Conservation (phyloP, 2,329 filamentous ascomycete genomes). For the Talaromyces funiculosus region DNA sequence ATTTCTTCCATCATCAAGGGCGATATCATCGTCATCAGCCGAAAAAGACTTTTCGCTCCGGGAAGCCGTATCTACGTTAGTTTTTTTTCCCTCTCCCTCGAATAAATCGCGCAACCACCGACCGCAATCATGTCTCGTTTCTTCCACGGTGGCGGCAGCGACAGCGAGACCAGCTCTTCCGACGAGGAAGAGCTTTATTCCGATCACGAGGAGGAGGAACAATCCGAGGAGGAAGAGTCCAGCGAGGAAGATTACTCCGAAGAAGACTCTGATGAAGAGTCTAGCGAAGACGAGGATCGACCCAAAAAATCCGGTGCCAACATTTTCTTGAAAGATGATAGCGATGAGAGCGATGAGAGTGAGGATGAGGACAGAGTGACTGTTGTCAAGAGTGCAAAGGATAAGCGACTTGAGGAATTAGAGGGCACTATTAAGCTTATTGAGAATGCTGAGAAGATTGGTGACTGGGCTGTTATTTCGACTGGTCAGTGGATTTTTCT, state of each 20-base stretch:
- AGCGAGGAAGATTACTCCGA: slow-evolving; percentile 49
- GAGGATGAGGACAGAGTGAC: slow-evolving; percentile 81
- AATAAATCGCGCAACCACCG: slow-evolving; percentile 6
- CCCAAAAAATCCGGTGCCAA: slow-evolving; percentile 64
- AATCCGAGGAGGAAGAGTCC: slow-evolving; percentile 49
- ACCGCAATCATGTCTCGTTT: slow-evolving; percentile 77
- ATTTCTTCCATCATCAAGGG: slow-evolving; percentile 18
- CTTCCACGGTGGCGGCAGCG: slow-evolving; percentile 94
- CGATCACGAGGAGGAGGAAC: slow-evolving; percentile 63
- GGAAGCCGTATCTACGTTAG: slow-evolving; percentile 12
- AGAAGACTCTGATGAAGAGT: slow-evolving; percentile 48
- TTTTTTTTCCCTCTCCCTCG: slow-evolving; percentile 8
- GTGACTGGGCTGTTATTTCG: slow-evolving; percentile 91
- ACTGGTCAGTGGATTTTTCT: slow-evolving; percentile 56
- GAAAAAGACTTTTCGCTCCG: slow-evolving; percentile 20
- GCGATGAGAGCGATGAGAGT: slow-evolving; percentile 66
- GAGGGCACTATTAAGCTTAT: slow-evolving; percentile 85
- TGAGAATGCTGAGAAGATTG: slow-evolving; percentile 95
- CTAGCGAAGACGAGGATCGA: slow-evolving; percentile 49
- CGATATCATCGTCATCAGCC: slow-evolving; percentile 17
- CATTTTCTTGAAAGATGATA: slow-evolving; percentile 74
- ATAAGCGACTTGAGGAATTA: slow-evolving; percentile 92
- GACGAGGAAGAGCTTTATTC: slow-evolving; percentile 95
- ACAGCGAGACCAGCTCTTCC: slow-evolving; percentile 83
- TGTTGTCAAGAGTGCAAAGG: slow-evolving; percentile 94